Percentiles rank a stretch among this genome's conserved stretches.
These are phyloP conservation scores for Carex pumila DNA, from an alignment of 176 grass and related monocot species.

Conservation along the genomic window DNA sequence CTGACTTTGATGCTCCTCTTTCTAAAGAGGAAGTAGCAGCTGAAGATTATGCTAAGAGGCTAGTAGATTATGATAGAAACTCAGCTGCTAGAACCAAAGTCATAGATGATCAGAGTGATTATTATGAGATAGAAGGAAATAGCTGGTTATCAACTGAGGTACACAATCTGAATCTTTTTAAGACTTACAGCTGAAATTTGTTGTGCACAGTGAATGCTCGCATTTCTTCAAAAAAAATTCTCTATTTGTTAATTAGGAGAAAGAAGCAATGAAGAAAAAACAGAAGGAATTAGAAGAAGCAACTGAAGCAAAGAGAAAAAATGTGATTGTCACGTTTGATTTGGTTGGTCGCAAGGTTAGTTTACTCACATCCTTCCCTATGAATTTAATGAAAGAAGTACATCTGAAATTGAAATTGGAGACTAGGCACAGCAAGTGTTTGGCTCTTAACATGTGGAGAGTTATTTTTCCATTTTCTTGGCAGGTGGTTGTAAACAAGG, in stretches of 20 bases:
- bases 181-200: neutral
- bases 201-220: neutral
- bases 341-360: slow-evolving; percentile 95
- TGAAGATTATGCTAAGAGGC: slow-evolving; percentile 85
- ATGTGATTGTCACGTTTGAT: slow-evolving; percentile 88
- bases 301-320: slow-evolving; percentile 49
- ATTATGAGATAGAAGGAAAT: slow-evolving; percentile 98
- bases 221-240: neutral
- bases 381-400: neutral
- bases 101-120: slow-evolving; percentile 98
- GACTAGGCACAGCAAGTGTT: neutral
- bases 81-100: slow-evolving; percentile 94
- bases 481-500: slow-evolving; percentile 91
- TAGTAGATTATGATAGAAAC: slow-evolving; percentile 93
- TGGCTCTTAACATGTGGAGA: neutral
- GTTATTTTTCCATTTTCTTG: neutral
- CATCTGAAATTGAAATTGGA: neutral
- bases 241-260: slow-evolving; percentile 49
- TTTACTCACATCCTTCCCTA: neutral
- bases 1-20: slow-evolving; percentile 57
- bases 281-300: slow-evolving; percentile 67
- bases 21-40: slow-evolving; percentile 71
- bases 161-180: slow-evolving; percentile 11
- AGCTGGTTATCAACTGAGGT: slow-evolving; percentile 93
- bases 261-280: slow-evolving; percentile 53